phyloP scores from a whole-genome alignment of 305 asterid genomes.

The Fraxinus nigra region DNA sequence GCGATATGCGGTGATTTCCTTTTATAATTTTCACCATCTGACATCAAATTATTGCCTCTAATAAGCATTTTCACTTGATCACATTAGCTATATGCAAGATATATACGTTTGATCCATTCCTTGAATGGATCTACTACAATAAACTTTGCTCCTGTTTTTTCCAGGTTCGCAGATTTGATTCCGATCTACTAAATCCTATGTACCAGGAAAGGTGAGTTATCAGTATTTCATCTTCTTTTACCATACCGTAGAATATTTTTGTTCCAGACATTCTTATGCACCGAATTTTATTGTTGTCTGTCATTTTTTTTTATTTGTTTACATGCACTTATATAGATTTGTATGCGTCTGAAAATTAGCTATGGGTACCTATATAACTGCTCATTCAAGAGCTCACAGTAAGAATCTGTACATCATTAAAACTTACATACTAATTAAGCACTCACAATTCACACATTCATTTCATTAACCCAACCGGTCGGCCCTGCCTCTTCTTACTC shows the following conservation, averaged over 20 bases:
- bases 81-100: constrained; percentile 13
- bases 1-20: neutral
- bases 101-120: too few species aligned
- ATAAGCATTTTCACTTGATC: constrained; percentile 8
- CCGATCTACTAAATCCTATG: constrained; percentile 66
- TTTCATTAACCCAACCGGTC: neutral
- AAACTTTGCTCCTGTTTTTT: constrained; percentile 25
- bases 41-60: neutral
- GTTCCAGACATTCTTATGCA: constrained; percentile 12
- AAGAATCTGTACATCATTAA: neutral
- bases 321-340: neutral
- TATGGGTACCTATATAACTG: neutral
- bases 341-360: neutral
- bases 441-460: constrained; percentile 8
- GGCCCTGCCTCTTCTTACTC: neutral
- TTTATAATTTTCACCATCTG: neutral
- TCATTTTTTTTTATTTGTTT: neutral
- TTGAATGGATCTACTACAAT: constrained; percentile 2
- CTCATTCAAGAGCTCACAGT: neutral
- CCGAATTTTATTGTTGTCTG: neutral
- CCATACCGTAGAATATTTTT: neutral
- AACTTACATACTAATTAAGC: neutral
- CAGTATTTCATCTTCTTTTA: constrained; percentile 12
- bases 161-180: constrained; percentile 77
- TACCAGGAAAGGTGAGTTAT: constrained; percentile 71